A percentile compares a stretch with the other conserved stretches of the same genome.
These are phyloP conservation scores for Tolypocladium tropicale DNA, from an alignment of 2,329 filamentous ascomycete species.

Conservation along the genomic window DNA sequence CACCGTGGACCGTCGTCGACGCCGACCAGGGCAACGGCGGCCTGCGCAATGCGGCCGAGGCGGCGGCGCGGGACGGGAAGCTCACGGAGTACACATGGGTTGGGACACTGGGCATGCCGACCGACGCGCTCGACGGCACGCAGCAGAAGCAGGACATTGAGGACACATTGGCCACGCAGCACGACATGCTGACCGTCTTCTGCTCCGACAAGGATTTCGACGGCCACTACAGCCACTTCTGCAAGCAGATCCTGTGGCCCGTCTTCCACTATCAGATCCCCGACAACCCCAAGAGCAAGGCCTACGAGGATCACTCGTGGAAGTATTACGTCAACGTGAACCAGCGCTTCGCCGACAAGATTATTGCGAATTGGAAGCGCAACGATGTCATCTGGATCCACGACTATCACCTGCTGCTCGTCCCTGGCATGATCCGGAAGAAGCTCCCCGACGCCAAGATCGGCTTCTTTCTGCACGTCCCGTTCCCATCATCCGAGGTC, in stretches of 20 bases:
- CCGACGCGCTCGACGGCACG: constrained; percentile 66
- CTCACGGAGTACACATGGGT: constrained; percentile 78
- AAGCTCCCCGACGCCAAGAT: constrained; percentile 89
- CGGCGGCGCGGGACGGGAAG: constrained; percentile 58
- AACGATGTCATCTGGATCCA: constrained; percentile 92
- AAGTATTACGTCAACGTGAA: constrained; percentile 89
- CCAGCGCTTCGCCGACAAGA: constrained; percentile 83
- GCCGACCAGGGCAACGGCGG: constrained; percentile 91
- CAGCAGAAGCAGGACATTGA: constrained; percentile 75
- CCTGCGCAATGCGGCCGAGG: constrained; percentile 76
- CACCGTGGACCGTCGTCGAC: constrained; percentile 72
- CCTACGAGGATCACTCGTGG: constrained; percentile 96
- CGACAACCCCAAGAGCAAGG: constrained; percentile 96
- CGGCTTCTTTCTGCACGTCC: constrained; percentile 90
- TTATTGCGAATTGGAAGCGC: constrained; percentile 85
- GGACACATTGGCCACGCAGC: constrained; percentile 68
- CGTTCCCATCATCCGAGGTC: constrained; percentile 92
- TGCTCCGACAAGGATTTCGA: constrained; percentile 88
- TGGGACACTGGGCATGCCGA: constrained; percentile 88
- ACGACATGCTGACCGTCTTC: constrained; percentile 75
- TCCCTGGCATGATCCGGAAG: constrained; percentile 81
- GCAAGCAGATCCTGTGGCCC: constrained; percentile 96
- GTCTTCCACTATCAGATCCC: constrained; percentile 98
- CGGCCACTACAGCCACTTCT: constrained; percentile 90
- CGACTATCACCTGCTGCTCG: constrained; percentile 86